Evolutionary conservation across 352 stramenopile genomes (phyloP).

Genomic region (Phytophthora ramorum): DNA sequence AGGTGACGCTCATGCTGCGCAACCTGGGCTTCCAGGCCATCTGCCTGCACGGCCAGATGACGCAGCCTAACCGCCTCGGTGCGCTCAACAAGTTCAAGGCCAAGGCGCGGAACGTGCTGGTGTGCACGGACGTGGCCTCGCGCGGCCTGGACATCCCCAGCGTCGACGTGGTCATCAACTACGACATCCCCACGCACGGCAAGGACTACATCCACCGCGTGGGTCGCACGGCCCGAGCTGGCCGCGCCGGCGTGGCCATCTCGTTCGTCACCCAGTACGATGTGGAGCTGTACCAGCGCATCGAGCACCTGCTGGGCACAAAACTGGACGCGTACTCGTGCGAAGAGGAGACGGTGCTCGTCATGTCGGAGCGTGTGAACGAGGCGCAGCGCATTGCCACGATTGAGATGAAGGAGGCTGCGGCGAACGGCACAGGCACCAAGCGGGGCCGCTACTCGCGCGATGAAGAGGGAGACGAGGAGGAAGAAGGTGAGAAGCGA

Average conservation of each 20-base stretch:
- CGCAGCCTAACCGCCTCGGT: conserved; percentile 96
- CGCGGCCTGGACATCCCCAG: conserved; percentile 97
- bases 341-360: conserved; percentile 96
- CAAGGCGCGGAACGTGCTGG: conserved; percentile 88
- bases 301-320: conserved; percentile 92
- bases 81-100: conserved; percentile 99
- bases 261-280: conserved; percentile 99
- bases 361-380: conserved; percentile 97
- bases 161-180: conserved; percentile 99
- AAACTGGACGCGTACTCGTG: conserved; percentile 85
- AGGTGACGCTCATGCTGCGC: conserved; percentile 97
- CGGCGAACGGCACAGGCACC: conserved; percentile 49
- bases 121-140: conserved; percentile 91
- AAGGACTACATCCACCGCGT: conserved; percentile 99
- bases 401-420: conserved; percentile 89
- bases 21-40: conserved; percentile 98
- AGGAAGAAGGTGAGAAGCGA: conserved; percentile 59
- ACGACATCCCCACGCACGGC: conserved; percentile 97
- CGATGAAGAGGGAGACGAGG: conserved; percentile 54
- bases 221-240: conserved; percentile 96
- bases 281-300: conserved; percentile 98
- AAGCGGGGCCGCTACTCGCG: conserved; percentile 73
- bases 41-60: conserved; percentile 99
- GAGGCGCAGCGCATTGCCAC: conserved; percentile 97
- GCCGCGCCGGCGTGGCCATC: conserved; percentile 93